Evolutionary conservation across 2,329 filamentous ascomycete species (phyloP).

Genomic region (Trichoderma hamatum): DNA sequence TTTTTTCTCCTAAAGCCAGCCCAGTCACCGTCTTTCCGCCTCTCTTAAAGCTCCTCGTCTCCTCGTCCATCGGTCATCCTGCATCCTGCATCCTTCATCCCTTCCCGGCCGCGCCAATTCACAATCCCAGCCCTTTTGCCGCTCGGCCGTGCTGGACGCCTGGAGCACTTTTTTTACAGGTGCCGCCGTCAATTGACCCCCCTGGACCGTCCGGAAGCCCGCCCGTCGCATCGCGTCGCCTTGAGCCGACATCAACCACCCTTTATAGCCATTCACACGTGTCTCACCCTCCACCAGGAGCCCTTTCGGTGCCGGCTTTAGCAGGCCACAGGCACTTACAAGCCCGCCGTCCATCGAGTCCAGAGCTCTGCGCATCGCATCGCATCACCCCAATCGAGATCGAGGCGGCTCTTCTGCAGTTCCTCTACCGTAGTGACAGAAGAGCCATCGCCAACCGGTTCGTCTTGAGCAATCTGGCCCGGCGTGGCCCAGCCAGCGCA

Average conservation of each 20-base stretch:
- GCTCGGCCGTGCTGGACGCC: background rate
- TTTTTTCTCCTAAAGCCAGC: constrained; percentile 18
- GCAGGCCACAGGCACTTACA: constrained; percentile 6
- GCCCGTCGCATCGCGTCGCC: constrained; percentile 27
- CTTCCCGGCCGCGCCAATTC: background rate
- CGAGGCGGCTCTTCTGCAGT: constrained; percentile 7
- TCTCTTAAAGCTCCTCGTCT: background rate
- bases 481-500: constrained; percentile 15
- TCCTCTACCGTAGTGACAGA: constrained; percentile 8
- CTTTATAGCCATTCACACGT: constrained; percentile 30
- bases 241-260: constrained; percentile 26
- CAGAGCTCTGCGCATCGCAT: constrained; percentile 8
- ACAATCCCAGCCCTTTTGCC: background rate
- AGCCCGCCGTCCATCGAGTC: constrained; percentile 6
- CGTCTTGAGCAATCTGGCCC: constrained; percentile 5
- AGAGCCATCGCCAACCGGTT: background rate
- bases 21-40: constrained; percentile 22
- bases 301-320: constrained; percentile 10
- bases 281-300: constrained; percentile 27
- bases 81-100: background rate
- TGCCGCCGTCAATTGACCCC: constrained; percentile 26
- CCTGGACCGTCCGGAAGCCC: constrained; percentile 5
- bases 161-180: background rate
- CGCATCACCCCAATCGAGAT: constrained; percentile 2
- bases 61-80: background rate